Percentiles rank a stretch among this genome's conserved stretches.
Conservation (phyloP, 192 early-diverging fungal genomes). For the Mortierella hygrophila region DNA sequence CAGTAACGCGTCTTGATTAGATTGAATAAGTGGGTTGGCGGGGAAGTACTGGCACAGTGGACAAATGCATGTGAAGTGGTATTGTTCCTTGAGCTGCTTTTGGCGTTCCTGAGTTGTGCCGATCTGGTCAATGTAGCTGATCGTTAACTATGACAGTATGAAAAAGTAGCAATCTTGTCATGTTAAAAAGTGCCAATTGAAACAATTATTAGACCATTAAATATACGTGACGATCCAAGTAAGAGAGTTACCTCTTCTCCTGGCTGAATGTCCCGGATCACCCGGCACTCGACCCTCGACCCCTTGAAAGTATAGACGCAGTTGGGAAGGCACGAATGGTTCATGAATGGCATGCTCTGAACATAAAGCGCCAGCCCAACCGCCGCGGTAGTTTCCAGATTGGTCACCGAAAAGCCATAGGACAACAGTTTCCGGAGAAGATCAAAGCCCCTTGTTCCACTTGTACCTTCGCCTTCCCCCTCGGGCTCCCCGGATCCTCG, state of each 20-base stretch:
- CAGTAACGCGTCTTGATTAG: constrained; percentile 8
- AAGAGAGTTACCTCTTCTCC: constrained; percentile 34
- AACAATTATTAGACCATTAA: not conserved
- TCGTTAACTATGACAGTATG: constrained; percentile 23
- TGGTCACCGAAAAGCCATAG: constrained; percentile 41
- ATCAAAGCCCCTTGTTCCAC: constrained; percentile 18
- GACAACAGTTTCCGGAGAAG: constrained; percentile 30
- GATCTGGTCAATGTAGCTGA: constrained; percentile 55
- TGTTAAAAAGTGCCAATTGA: not conserved
- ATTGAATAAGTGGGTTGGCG: constrained; percentile 24
- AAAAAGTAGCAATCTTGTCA: not conserved
- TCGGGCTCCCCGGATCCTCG: not conserved
- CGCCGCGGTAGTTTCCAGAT: constrained; percentile 32
- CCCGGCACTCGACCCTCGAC: constrained; percentile 39
- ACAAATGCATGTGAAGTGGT: constrained; percentile 44
- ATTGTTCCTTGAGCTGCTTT: constrained; percentile 37
- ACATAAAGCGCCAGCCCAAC: constrained; percentile 39
- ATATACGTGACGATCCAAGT: not conserved
- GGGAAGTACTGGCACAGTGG: constrained; percentile 39
- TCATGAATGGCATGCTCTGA: constrained; percentile 50
- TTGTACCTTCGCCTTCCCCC: not conserved
- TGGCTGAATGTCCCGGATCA: constrained; percentile 42
- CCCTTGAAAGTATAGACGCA: constrained; percentile 49
- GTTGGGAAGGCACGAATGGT: constrained; percentile 51
- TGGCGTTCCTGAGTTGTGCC: constrained; percentile 34